Base-by-base conservation (phyloP, 176 grass and related monocot genomes). In the Raddia guianensis region DNA sequence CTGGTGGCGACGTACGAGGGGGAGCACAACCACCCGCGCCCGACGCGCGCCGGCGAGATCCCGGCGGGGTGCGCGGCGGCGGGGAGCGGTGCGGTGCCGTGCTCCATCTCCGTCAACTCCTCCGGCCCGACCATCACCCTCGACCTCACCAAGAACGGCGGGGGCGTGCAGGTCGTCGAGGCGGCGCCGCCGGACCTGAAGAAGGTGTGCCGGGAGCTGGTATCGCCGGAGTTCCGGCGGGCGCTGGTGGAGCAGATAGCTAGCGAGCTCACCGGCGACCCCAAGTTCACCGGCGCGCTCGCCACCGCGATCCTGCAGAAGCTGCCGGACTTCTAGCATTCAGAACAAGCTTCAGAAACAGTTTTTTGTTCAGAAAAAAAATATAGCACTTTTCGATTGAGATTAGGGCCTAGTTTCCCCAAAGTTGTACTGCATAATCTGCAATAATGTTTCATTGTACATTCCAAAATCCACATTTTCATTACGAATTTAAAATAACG, bases 1-100 rank as follows among this genome's bases (percentile, higher is more conserved):
- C 56, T 96, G 46, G 75, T 91, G 65, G 97, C 86, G 4, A 96
- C 93, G 5, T 99, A 99, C 60, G 97, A 99, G 83, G 97, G 97
- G 13, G 87, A 96, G 50, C 97, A 99, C 83, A 99, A 91, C 82
- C 97, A 99, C 84, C 42, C 65, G 32, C 50, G 15, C 51, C 87
- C 87, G 5, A 66, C 83, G 57, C 18, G 13, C 50, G 43, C 42
- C 35, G 52, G 27, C 40, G 78, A 85, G 72, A 53, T 86, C 2
- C 44, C 58, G 0, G 4, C 50, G 0, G 9, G 40, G 50, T 27
- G 58, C 7, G 6, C 66, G 2, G 13, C 58, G 57, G 18, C 51
- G 63, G 34, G 27, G 19, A 48, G 5, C 16, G 68, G 85, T 49
- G 18, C 87, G 13, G 62, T 89, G 43, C 92, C 95, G 20, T 92